Evolutionary conservation across 768 basidiomycete genomes (phyloP).

Genomic region (Boletus pseudopeckii): DNA sequence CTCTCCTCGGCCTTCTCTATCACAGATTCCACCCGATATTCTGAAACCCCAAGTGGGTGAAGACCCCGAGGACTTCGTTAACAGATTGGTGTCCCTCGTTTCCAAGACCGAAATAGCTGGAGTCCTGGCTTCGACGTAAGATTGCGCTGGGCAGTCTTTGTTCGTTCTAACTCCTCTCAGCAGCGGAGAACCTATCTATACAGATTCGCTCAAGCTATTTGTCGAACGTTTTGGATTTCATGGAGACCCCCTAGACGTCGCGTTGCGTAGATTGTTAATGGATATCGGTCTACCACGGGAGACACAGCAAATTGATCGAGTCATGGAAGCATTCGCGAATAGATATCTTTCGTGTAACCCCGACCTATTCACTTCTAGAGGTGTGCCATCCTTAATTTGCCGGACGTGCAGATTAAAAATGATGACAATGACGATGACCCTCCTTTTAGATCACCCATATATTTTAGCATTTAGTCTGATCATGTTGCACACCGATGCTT

Average conservation of each 20-base stretch:
- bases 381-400: slow-evolving; percentile 36
- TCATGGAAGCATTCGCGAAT: slow-evolving; percentile 91
- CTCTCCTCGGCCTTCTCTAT: slow-evolving; percentile 45
- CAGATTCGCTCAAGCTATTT: slow-evolving; percentile 64
- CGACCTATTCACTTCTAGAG: slow-evolving; percentile 71
- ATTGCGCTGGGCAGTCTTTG: not conserved
- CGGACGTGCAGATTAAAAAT: not conserved
- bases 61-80: slow-evolving; percentile 66
- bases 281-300: slow-evolving; percentile 88
- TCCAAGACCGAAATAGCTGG: slow-evolving; percentile 77
- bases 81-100: slow-evolving; percentile 58
- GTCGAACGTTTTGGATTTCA: slow-evolving; percentile 76
- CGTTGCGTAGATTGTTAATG: slow-evolving; percentile 86
- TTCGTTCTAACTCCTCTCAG: slow-evolving; percentile 7
- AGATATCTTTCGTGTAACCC: slow-evolving; percentile 85
- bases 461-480: slow-evolving; percentile 96
- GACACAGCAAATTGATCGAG: slow-evolving; percentile 97
- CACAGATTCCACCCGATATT: slow-evolving; percentile 42
- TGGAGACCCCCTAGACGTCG: slow-evolving; percentile 84
- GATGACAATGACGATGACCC: not conserved
- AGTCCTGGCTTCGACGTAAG: slow-evolving; percentile 78
- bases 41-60: slow-evolving; percentile 61
- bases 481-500: slow-evolving; percentile 98
- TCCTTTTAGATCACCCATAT: slow-evolving; percentile 78
- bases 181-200: slow-evolving; percentile 72